Evolutionary conservation across 2,329 filamentous ascomycete genomes (phyloP).

Genomic region (Endocalyx cinctus): DNA sequence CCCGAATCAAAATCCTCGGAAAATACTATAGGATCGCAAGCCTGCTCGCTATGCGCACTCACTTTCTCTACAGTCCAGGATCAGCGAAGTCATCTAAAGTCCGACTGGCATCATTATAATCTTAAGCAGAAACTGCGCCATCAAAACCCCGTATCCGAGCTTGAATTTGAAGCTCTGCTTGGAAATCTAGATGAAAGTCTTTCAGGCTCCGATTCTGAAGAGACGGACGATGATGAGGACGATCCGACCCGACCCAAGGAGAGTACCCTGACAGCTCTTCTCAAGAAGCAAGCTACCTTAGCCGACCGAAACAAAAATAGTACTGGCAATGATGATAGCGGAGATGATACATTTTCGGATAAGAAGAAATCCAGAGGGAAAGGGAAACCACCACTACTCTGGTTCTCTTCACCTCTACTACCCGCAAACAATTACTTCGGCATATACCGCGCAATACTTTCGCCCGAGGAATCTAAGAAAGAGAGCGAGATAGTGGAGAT

Average conservation of each 20-base stretch:
- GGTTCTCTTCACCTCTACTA: conserved; percentile 74
- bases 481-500: conserved; percentile 59
- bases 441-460: conserved; percentile 79
- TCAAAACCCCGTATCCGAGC: conserved; percentile 65
- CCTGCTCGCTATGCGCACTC: conserved; percentile 76
- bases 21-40: conserved; percentile 58
- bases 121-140: conserved; percentile 85
- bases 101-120: conserved; percentile 91
- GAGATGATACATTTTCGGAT: conserved; percentile 41
- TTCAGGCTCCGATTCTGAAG: conserved; percentile 77
- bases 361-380: conserved; percentile 47
- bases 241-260: conserved; percentile 50
- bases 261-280: conserved; percentile 66
- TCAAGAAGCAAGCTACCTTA: conserved; percentile 79
- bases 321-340: conserved; percentile 45
- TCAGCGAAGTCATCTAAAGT: conserved; percentile 80
- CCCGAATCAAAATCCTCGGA: conserved; percentile 22
- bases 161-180: conserved; percentile 81
- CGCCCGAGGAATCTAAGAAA: conserved; percentile 64
- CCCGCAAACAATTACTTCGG: conserved; percentile 78
- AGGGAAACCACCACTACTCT: conserved; percentile 73
- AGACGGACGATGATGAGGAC: conserved; percentile 62
- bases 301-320: conserved; percentile 41
- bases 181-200: conserved; percentile 85
- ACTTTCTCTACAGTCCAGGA: conserved; percentile 70